Evolutionary conservation across 768 basidiomycete species (phyloP), one percentile per base, ranked within the genome.

Genomic region (Lactarius evosmus): DNA sequence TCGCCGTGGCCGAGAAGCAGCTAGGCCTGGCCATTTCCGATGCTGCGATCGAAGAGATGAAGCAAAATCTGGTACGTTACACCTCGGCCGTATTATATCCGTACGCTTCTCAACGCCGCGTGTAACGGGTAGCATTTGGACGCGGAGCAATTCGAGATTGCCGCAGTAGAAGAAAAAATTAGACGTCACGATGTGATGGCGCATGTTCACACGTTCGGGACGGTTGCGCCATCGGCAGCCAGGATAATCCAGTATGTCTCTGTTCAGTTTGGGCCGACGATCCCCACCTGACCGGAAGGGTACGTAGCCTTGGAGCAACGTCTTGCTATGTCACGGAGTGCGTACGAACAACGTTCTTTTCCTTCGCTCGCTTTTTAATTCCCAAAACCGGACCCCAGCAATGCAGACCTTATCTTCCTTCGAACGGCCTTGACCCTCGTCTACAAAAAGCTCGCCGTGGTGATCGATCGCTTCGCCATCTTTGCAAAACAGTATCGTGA

Each of bases 261-360:
- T 29, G 16, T 16, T 46, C 17, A 30, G 59, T 44, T 56, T 16
- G 17, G 40, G 6, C 25, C 19, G 16, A 25, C 19, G n/a, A 25
- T 9, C 16, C 25, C 25, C 33, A 44, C 29, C 50, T 33, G 25
- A 30, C 19, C 22, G 5, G 19, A 52, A 22, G 19, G 44, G 46
- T 40, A 12, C 34, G 22, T 62, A 93, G 93, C 74, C 77, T 98
- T 49, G 96, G 96, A 50, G 96, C 96, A 32, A 99, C 97, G 9
- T 98, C 96, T 2, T 99, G 97, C 78, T 99, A 95, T 78, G 97
- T 98, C 60, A 98, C 97, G 32, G 97, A 99, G 95, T 96, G 67
- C 69, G 87, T 80, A 57, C 4, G 8, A 7, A 34, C 8, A n/a
- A 58, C 38, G 17, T 19, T 49, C 7, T n/a, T 7, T 5, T 5